These are phyloP conservation scores for Herpetomonas samuelpessoai DNA, from an alignment of 208 protist genomes.

Conservation along the genomic window DNA sequence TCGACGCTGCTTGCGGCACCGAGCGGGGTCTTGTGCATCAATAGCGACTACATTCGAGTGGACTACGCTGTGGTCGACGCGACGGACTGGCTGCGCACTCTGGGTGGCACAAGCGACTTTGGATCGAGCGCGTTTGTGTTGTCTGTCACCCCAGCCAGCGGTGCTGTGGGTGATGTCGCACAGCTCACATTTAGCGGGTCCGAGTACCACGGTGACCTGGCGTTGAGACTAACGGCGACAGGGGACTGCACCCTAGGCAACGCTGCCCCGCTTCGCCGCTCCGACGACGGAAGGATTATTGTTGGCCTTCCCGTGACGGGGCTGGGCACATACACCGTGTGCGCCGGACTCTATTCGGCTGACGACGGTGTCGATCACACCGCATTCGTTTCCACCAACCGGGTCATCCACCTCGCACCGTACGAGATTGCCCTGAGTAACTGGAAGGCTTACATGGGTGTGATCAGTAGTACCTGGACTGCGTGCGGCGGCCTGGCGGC, in stretches of 20 bases:
- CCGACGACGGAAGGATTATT: slow-evolving; percentile 15
- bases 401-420: slow-evolving; percentile 19
- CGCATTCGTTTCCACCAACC: slow-evolving; percentile 34
- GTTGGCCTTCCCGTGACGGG: slow-evolving; percentile 19
- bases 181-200: slow-evolving; percentile 12
- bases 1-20: slow-evolving; percentile 29
- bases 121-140: slow-evolving; percentile 28
- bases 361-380: slow-evolving; percentile 18
- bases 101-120: slow-evolving; percentile 27
- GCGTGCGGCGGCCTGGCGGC: slow-evolving; percentile 35
- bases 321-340: slow-evolving; percentile 33
- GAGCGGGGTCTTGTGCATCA: slow-evolving; percentile 48
- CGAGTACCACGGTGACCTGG: slow-evolving; percentile 18
- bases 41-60: slow-evolving; percentile 42
- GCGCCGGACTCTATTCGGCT: slow-evolving; percentile 20
- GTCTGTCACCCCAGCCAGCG: slow-evolving; percentile 14
- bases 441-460: slow-evolving; percentile 35
- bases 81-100: slow-evolving; percentile 24
- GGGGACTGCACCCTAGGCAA: slow-evolving; percentile 31
- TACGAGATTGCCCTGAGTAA: slow-evolving; percentile 24
- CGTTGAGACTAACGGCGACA: slow-evolving; percentile 34
- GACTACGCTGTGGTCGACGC: slow-evolving; percentile 54
- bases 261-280: slow-evolving; percentile 16
- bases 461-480: slow-evolving; percentile 28
- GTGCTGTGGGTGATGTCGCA: slow-evolving; percentile 19